Evolutionary conservation across 371 early-diverging fungal genomes (phyloP).

Genomic region (Apophysomyces trapeziformis): DNA sequence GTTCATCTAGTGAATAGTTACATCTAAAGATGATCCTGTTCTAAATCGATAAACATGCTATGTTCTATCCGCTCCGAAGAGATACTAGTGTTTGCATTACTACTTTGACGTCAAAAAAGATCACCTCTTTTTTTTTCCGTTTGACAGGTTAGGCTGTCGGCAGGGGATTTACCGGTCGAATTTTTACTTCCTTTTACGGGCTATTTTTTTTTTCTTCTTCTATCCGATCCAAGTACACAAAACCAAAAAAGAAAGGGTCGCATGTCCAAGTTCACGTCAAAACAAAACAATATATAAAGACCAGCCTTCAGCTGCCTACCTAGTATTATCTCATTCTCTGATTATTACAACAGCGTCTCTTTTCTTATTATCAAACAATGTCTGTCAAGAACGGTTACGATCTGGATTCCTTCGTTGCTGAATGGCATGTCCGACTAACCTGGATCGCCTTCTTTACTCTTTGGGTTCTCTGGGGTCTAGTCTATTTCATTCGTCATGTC

Average conservation of each 20-base stretch:
- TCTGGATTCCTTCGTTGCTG: conserved; percentile 29
- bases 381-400: not conserved
- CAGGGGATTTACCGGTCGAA: conserved; percentile 8
- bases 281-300: conserved; percentile 5
- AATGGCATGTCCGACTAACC: conserved; percentile 28
- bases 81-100: no score
- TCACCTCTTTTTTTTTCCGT: not conserved
- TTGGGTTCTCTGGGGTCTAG: conserved; percentile 37
- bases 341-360: not conserved
- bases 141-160: conserved; percentile 5
- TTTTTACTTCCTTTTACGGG: not conserved
- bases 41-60: no score
- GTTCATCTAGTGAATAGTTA: no score
- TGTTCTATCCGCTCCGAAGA: no score
- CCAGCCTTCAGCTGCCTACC: not conserved
- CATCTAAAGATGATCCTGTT: no score
- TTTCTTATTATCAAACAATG: not conserved
- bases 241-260: not conserved
- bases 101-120: not conserved
- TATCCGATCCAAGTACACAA: conserved; percentile 2
- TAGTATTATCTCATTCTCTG: not conserved
- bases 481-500: conserved; percentile 29
- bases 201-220: not conserved
- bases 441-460: conserved; percentile 46
- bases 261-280: not conserved